These are phyloP conservation scores for Cyanidiococcus yangmingshanensis DNA, from an alignment of 23 red algal species.

Conservation along the genomic window DNA sequence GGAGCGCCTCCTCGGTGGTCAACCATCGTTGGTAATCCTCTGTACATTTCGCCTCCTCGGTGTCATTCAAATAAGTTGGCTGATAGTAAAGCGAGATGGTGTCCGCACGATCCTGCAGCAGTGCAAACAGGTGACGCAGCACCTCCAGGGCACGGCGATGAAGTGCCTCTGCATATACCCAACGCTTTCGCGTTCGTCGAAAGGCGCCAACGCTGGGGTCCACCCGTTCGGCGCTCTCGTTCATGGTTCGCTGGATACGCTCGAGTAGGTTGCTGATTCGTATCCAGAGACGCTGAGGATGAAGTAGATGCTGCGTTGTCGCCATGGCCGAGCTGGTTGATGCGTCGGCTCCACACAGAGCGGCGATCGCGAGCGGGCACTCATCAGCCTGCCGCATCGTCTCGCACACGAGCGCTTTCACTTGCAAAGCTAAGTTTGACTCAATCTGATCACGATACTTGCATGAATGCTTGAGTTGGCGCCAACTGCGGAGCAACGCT, in stretches of 20 bases:
- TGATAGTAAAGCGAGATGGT: not conserved
- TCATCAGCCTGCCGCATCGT: not conserved
- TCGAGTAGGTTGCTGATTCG: not conserved
- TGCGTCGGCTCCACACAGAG: not conserved
- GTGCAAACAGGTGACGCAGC: not conserved
- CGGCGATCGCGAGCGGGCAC: not conserved
- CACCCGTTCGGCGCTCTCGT: not conserved
- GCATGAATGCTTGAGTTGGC: not conserved
- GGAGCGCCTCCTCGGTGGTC: not conserved
- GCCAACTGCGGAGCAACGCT: not conserved
- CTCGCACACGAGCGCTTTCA: not conserved
- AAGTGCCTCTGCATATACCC: not conserved
- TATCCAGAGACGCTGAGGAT: not conserved
- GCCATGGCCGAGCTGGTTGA: not conserved
- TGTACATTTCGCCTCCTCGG: not conserved
- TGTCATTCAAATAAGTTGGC: not conserved
- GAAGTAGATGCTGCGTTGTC: not conserved
- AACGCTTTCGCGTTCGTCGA: not conserved
- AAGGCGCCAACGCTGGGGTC: not conserved
- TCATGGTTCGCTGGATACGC: not conserved
- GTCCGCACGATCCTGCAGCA: not conserved
- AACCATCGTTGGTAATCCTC: not conserved
- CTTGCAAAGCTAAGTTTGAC: not conserved
- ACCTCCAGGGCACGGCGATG: not conserved
- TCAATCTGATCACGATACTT: not conserved